Percentiles rank a stretch among this genome's conserved stretches.
phyloP scores from a whole-genome alignment of 192 early-diverging fungal genomes.

The Umbelopsis sp. region DNA sequence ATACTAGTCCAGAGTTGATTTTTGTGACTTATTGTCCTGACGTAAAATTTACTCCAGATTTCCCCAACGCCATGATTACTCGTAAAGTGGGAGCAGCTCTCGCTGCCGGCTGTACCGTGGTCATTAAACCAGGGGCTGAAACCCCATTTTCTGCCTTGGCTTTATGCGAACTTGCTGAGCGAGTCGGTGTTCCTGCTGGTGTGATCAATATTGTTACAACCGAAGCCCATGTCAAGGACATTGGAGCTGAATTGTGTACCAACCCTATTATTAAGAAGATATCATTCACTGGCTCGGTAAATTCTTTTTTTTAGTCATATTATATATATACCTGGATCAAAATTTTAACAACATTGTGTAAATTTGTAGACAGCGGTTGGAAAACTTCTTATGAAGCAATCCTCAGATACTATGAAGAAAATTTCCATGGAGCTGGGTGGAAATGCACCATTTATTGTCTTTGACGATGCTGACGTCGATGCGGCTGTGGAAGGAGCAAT shows the following conservation, averaged over 20 bases:
- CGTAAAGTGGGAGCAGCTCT: constrained; percentile 75
- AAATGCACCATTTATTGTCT: constrained; percentile 81
- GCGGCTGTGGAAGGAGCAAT: constrained; percentile 66
- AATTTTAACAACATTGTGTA: too few relatives aligned
- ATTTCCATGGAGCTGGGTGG: constrained; percentile 84
- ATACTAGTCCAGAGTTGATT: not conserved
- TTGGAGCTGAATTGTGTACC: constrained; percentile 62
- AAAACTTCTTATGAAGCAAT: constrained; percentile 62
- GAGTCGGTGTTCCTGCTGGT: constrained; percentile 66
- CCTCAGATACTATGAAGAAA: constrained; percentile 69
- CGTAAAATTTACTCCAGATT: constrained; percentile 53
- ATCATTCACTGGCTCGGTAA: constrained; percentile 78
- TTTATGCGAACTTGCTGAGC: constrained; percentile 50
- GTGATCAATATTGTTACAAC: constrained; percentile 71
- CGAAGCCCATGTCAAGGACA: constrained; percentile 46
- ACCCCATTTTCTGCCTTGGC: constrained; percentile 59
- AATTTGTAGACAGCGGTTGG: constrained; percentile 59
- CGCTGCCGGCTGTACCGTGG: constrained; percentile 74
- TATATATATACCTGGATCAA: too few relatives aligned
- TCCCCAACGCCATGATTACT: constrained; percentile 85
- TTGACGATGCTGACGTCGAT: constrained; percentile 76
- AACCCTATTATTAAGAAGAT: constrained; percentile 68
- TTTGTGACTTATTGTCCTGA: constrained; percentile 24
- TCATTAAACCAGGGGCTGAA: constrained; percentile 70
- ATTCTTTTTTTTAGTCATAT: not conserved